Base-by-base conservation (phyloP, 345 rosid genomes). In the Camelina sativa region DNA sequence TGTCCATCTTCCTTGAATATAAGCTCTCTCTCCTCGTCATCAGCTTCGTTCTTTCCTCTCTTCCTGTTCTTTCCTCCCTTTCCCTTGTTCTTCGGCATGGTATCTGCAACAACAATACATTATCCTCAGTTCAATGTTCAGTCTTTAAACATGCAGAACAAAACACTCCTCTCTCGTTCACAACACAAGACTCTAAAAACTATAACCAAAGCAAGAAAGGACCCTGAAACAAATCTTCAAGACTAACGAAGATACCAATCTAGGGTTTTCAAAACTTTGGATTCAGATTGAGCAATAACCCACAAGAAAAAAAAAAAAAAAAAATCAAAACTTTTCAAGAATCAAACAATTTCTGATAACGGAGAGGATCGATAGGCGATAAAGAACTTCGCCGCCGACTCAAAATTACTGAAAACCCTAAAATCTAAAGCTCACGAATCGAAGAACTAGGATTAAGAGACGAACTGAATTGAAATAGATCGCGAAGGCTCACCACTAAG, bases 1-100 rank as follows among this genome's bases (percentile, higher is more conserved):
- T 88, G 91, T 15, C 91, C 93, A 12, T 88, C 93, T 84, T 88
- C 93, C 73, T 88, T 88, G 71, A 88, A 88, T 25, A 88, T 82
- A 9, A 88, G 93, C 85, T 88, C 93, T 13, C 93, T 79, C 79
- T 88, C 86, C 83, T 88, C 93, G 5, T 85, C 93, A 46, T 85
- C 93, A 0, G 91, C 93, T 81, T 88, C 93, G 16, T 88, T 88
- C 87, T 88, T 88, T 78, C 93, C 93, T 82, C 93, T 86, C 89
- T 88, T 88, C 82, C 89, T 86, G 81, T 88, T 88, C 90, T 88
- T 88, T 75, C 93, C 93, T 82, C 93, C 93, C 85, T 88, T 88
- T 79, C 93, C 93, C 83, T 88, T 88, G 74, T 88, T 88, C 89
- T 88, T 88, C 73, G 93, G 93, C 91, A 88, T 88, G 63, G 56